Evolutionary conservation across 129 eudicot genomes (phyloP).

Genomic region (Chrysanthemum seticuspe): DNA sequence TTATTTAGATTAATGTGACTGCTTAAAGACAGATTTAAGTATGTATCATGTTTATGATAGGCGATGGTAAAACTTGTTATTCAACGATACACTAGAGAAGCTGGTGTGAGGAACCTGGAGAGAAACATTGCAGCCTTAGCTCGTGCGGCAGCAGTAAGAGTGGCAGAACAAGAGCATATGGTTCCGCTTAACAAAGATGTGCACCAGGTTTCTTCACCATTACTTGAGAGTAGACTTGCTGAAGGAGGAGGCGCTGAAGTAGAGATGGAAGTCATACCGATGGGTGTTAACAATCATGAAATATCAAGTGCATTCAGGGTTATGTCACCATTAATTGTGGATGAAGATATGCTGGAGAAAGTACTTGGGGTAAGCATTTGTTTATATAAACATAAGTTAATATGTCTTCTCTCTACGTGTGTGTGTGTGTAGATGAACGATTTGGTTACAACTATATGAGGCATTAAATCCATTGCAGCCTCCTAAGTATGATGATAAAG

Average conservation of each 20-base stretch:
- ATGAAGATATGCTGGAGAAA: conserved; percentile 82
- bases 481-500: conserved; percentile 90
- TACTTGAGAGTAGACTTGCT: conserved; percentile 78
- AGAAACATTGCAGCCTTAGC: conserved; percentile 92
- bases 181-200: conserved; percentile 76
- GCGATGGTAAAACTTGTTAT: conserved; percentile 81
- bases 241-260: conserved; percentile 74
- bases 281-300: conserved; percentile 78
- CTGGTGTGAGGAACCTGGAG: conserved; percentile 94
- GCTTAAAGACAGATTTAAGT: background rate
- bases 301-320: conserved; percentile 63
- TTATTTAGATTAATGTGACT: no score
- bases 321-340: conserved; percentile 74
- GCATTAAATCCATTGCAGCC: conserved; percentile 50
- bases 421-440: background rate
- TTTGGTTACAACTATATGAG: background rate
- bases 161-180: conserved; percentile 82
- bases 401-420: background rate
- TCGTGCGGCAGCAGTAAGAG: conserved; percentile 96
- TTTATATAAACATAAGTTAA: background rate
- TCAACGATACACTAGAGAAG: conserved; percentile 93
- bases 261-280: conserved; percentile 92
- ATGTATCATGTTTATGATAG: conserved; percentile 38
- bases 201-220: conserved; percentile 77
- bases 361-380: conserved; percentile 75